phyloP scores from a whole-genome alignment of 2,329 filamentous ascomycete genomes.

The Hansfordia pulvinata region DNA sequence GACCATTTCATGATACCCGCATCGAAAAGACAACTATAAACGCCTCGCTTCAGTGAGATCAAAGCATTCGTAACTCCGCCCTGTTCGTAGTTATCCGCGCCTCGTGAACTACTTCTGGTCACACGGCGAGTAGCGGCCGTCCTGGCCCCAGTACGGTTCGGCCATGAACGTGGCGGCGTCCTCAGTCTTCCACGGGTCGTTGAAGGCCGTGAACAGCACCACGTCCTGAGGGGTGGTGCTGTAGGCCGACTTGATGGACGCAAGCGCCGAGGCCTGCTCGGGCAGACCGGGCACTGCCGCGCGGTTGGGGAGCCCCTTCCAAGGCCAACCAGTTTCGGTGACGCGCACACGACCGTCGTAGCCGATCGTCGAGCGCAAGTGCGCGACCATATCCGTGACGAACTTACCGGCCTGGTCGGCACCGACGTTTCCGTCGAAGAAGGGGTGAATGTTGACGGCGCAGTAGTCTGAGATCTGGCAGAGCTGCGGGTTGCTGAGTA shows the following conservation, averaged over 20 bases:
- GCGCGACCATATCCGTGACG: constrained; percentile 39
- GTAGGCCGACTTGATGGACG: constrained; percentile 49
- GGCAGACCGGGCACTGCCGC: constrained; percentile 52
- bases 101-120: no score
- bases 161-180: constrained; percentile 48
- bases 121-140: constrained; percentile 15
- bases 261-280: constrained; percentile 54
- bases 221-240: constrained; percentile 32
- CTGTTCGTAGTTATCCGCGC: no score
- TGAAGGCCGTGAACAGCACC: constrained; percentile 67
- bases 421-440: constrained; percentile 56
- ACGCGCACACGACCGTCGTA: constrained; percentile 50
- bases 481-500: constrained; percentile 52
- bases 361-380: constrained; percentile 26
- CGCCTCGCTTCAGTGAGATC: no score
- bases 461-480: constrained; percentile 66
- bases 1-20: no score
- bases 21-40: no score
- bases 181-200: constrained; percentile 67
- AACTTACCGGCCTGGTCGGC: constrained; percentile 54
- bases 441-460: constrained; percentile 71
- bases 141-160: constrained; percentile 67
- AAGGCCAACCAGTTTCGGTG: constrained; percentile 79
- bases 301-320: constrained; percentile 50
- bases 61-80: no score